phyloP scores from a whole-genome alignment of 208 protist genomes.

The Leishmania martiniquensis region DNA sequence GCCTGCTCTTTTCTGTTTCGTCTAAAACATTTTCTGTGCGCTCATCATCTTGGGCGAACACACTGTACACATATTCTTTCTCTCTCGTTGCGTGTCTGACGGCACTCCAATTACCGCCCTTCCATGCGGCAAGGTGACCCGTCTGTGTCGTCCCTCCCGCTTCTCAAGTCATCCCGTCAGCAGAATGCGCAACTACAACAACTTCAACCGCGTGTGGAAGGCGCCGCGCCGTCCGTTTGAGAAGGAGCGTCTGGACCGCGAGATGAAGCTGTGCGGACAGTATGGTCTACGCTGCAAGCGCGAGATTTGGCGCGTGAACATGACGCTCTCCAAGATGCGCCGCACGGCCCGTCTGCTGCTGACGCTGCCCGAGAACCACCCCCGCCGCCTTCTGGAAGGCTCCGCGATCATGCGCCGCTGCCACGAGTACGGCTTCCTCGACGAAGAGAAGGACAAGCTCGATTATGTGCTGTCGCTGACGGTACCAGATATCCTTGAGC shows the following conservation, averaged over 20 bases:
- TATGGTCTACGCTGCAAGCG: constrained; percentile 99
- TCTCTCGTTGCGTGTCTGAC: background rate
- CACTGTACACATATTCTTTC: background rate
- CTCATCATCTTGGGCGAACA: background rate
- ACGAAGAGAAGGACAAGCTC: constrained; percentile 98
- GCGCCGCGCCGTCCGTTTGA: constrained; percentile 99
- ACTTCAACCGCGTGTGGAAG: constrained; percentile 97
- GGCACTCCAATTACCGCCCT: background rate
- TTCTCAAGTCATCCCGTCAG: background rate
- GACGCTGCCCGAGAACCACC: constrained; percentile 99
- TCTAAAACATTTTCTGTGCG: background rate
- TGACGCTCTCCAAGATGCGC: constrained; percentile 99
- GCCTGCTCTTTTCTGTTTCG: no score
- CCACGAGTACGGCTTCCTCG: constrained; percentile 95
- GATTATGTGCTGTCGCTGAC: constrained; percentile 99
- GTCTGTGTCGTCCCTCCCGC: background rate
- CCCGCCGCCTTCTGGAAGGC: constrained; percentile 98
- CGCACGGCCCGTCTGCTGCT: constrained; percentile 98
- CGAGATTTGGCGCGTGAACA: constrained; percentile 99
- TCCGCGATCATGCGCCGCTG: constrained; percentile 99
- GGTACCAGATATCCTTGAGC: constrained; percentile 99
- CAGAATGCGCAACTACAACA: constrained; percentile 95
- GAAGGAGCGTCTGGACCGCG: constrained; percentile 99
- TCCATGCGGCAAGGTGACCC: background rate
- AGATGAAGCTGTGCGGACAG: constrained; percentile 99